Base-by-base conservation (phyloP, 306 rosid genomes). In the Prunus davidiana region DNA sequence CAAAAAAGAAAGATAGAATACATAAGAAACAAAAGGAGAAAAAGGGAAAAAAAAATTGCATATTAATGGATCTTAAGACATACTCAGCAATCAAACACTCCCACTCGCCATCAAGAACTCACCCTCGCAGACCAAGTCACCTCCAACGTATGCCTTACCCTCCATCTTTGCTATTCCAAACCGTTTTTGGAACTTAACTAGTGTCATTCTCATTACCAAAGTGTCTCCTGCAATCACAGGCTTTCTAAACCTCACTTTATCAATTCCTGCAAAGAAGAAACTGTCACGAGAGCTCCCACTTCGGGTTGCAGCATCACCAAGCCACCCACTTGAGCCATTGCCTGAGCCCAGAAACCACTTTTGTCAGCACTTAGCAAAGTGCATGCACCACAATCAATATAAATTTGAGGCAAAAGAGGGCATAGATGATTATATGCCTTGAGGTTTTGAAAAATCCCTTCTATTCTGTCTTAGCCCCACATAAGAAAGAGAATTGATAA, bases 291-390 rank as follows among this genome's bases (percentile, higher is more conserved):
- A 91, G 24, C 96, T 73, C 98, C 98, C 64, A 88, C 94, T 73
- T 93, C 97, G 10, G 94, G 97, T 82, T 90, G 93, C 88, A 90
- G 82, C 97, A 93, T 93, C 27, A 91, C 91, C 73, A 94, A 73
- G 70, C 97, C 98, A 51, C 98, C 98, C 73, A 88, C 97, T 78
- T 94, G 98, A 60, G 98, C 98, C 96, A 94, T 81, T 83, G 98
- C 98, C 98, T 91, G 87, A 64, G 76, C 38, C 57, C 69, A 79
- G 78, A 57, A 51, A 73, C 15, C 77, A 57, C 11, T 30, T 47
- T 55, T 34, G 50, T 79, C 61, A 79, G 67, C 18, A 64, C 73
- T 55, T 57, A 41, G 4, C 32, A 73, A 57, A 47, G 19, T 46
- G 4, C 20, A 54, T 14, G 58, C 73, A 3, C n/a, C 12, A 25